These are phyloP conservation scores for Calocybe gambosa DNA, from an alignment of 1,284 basidiomycete species.

Conservation along the genomic window DNA sequence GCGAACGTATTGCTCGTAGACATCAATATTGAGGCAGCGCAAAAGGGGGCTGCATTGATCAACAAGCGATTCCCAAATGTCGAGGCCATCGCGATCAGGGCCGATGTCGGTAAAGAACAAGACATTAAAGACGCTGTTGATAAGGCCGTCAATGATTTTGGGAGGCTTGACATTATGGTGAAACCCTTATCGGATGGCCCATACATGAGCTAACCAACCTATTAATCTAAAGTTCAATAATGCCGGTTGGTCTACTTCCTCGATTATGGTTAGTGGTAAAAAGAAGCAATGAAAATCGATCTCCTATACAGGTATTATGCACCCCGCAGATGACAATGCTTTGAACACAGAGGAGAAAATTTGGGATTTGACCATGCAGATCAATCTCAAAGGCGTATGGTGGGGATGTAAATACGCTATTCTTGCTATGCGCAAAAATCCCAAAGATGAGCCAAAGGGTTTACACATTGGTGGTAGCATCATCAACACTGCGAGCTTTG, in stretches of 20 bases:
- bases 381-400: constrained; percentile 98
- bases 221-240: constrained; percentile 70
- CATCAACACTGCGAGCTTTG: constrained; percentile 97
- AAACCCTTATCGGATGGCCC: constrained; percentile 18
- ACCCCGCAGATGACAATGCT: constrained; percentile 88
- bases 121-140: constrained; percentile 83
- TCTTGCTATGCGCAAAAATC: constrained; percentile 90
- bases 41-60: constrained; percentile 66
- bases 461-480: constrained; percentile 85
- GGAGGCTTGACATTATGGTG: constrained; percentile 89
- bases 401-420: constrained; percentile 98
- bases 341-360: constrained; percentile 93
- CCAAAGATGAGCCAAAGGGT: constrained; percentile 74
- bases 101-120: constrained; percentile 85
- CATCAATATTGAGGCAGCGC: constrained; percentile 75
- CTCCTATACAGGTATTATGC: constrained; percentile 75
- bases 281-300: neutral
- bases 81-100: constrained; percentile 67
- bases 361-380: constrained; percentile 91
- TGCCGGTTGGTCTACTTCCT: constrained; percentile 45
- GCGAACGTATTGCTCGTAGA: constrained; percentile 85
- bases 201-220: neutral
- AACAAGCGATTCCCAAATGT: constrained; percentile 62
- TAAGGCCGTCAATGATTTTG: constrained; percentile 76
- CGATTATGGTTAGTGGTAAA: constrained; percentile 6